Evolutionary conservation across 169 alveolate species (phyloP), one percentile per base, ranked within the genome.

Genomic region (Plasmodium cynomolgi): DNA sequence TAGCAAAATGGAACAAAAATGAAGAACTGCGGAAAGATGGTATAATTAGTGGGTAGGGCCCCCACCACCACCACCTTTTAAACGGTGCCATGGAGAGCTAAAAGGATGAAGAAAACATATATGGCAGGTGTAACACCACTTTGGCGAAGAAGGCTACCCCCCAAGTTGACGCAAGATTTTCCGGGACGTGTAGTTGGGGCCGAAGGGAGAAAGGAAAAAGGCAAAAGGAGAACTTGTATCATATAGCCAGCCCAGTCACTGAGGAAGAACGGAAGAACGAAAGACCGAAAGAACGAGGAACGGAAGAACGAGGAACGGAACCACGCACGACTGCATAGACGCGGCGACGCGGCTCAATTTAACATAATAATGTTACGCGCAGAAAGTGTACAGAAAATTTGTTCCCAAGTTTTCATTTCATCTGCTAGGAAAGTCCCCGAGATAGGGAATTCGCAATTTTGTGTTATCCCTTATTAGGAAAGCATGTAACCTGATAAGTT

Each of bases 391-490:
- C 94, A 88, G 94, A 80, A 88, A 88, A 88, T 88, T 80, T 80
- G 34, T 84, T 47, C 47, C 20, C 41, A 34, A 56, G 41, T 88
- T 88, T 88, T 88, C 94, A 88, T 88, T 88, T 88, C 83, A 62
- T 88, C 94, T 88, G 94, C 74, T 37, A 15, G 94, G 94, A 88
- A 88, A 88, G 94, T 88, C 94, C 94, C 94, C 94, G 94, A 88
- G 94, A 88, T 62, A 80, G 82, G 83, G 44, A 68, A 75, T 75
- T 75, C 47, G 20, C 34, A 20, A 56, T 62, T 29, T 20, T 80
- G 33, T 37, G 73, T 29, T 23, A 26, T 81, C 23, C 71, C 82
- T 68, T 84, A 31, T 58, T 44, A 80, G 94, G 90, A 88, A 88
- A 88, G 94, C 94, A 79, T 41, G 83, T 88, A 88, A 88, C 94